A percentile compares a stretch with the other conserved stretches of the same genome.
phyloP scores from a whole-genome alignment of 2,329 filamentous ascomycete species.

The Blastomyces gilchristii region DNA sequence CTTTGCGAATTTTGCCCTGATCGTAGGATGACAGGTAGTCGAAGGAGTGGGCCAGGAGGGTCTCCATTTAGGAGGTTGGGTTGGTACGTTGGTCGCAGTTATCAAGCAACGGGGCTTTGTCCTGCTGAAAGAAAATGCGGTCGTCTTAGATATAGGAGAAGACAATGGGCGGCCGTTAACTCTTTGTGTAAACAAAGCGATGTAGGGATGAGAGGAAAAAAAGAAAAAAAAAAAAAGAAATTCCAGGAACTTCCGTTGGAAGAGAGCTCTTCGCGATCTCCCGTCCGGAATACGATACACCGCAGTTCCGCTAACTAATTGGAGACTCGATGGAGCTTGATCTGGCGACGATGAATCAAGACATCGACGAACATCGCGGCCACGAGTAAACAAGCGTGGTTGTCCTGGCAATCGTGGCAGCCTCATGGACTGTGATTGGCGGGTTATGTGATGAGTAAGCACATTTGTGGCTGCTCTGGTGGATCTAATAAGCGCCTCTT shows the following conservation, averaged over 20 bases:
- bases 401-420: background rate
- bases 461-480: background rate
- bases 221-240: background rate
- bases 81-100: background rate
- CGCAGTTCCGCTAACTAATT: background rate
- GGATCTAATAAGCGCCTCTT: too few species aligned
- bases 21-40: conserved; percentile 94
- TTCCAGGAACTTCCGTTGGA: background rate
- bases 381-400: background rate
- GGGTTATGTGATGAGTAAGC: background rate
- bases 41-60: conserved; percentile 82
- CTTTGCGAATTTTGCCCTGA: conserved; percentile 80
- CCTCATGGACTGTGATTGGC: background rate
- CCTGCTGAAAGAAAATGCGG: background rate
- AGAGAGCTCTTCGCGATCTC: background rate
- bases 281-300: background rate
- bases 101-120: background rate
- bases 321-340: background rate
- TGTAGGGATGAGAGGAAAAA: background rate
- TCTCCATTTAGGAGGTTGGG: conserved; percentile 57
- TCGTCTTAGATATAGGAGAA: background rate
- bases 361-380: background rate
- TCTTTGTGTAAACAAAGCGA: background rate
- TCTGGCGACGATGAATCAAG: background rate
- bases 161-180: background rate